These are phyloP conservation scores for Aethionema arabicum DNA, from an alignment of 345 rosid genomes.

Conservation along the genomic window DNA sequence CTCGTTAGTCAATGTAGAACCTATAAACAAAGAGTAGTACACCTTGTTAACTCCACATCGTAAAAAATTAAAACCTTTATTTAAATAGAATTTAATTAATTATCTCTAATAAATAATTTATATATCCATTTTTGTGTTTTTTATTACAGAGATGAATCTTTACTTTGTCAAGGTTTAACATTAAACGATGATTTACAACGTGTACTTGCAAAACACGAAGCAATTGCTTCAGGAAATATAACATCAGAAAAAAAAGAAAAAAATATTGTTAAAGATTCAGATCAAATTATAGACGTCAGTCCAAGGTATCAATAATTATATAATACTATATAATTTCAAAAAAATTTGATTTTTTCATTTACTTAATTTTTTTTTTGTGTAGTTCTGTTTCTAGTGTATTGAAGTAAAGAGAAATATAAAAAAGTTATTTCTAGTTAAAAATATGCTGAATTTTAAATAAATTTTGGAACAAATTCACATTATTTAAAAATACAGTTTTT, in stretches of 20 bases:
- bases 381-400: too few relatives aligned
- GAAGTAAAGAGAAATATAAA: too few relatives aligned
- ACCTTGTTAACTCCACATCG: conserved; percentile 97
- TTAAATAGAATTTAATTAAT: not conserved
- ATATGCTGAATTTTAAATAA: too few relatives aligned
- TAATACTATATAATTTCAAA: too few relatives aligned
- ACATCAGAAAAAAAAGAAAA: conserved; percentile 38
- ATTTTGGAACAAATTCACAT: too few relatives aligned
- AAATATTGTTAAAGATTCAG: conserved; percentile 38
- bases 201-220: conserved; percentile 81
- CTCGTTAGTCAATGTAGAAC: conserved; percentile 94
- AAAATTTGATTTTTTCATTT: too few relatives aligned
- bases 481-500: too few relatives aligned
- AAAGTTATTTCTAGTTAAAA: too few relatives aligned
- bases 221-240: conserved; percentile 66
- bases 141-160: conserved; percentile 77
- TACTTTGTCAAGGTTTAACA: conserved; percentile 87
- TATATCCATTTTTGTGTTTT: not conserved
- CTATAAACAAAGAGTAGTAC: conserved; percentile 95
- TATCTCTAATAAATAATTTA: not conserved
- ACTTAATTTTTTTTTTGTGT: too few relatives aligned
- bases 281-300: conserved; percentile 50
- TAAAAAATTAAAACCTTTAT: conserved; percentile 36
- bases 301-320: conserved; percentile 15
- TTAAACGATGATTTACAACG: conserved; percentile 95